Base-by-base conservation (phyloP, 768 basidiomycete species). In the Kondoa malvinella region DNA sequence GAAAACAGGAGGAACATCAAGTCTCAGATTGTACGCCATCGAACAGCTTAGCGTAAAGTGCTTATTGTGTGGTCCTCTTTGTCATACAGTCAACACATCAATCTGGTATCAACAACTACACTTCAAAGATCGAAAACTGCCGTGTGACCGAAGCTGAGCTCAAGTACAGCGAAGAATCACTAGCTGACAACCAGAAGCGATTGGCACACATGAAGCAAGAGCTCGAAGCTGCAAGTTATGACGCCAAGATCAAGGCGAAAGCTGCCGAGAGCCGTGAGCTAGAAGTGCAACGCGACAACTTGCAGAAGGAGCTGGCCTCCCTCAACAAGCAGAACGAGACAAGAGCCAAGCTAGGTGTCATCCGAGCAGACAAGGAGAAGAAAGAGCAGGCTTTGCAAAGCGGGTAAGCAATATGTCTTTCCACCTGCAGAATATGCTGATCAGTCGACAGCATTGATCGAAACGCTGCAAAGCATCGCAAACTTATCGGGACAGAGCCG, bases 241-340 rank as follows among this genome's bases (percentile, higher is more conserved):
- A 78, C 50, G 32, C 16, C 66, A 67, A 64, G 34, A 66, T 78
- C 17, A 65, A 74, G 2, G 69, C 73, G 12, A 74, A 75, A 32
- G 64, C 59, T 1, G 65, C 69, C 16, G 67, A 82, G 67, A 78
- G 80, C n/a, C 82, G 85, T 34, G 74, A 71, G 29, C 78, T 89
- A 63, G 89, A 96, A 69, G 84, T 83, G 34, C 81, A 80, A 60
- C 80, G 87, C 64, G 89, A 92, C 21, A 75, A 76, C 25, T 78
- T 94, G 69, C 88, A 86, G 66, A 71, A 76, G 0, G 92, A 95
- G 69, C 80, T 92, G 56, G 81, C 83, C 33, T 78, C 80, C 1
- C 77, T 95, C 72, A 89, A 84, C 72, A 73, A 83, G 58, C 91
- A 96, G 75, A 86, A 88, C 0, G 87, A 92, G 66, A 80, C 83